Evolutionary conservation across 2,329 filamentous ascomycete genomes (phyloP), one percentile per base, ranked within the genome.

Genomic region (Xylaria sp.): DNA sequence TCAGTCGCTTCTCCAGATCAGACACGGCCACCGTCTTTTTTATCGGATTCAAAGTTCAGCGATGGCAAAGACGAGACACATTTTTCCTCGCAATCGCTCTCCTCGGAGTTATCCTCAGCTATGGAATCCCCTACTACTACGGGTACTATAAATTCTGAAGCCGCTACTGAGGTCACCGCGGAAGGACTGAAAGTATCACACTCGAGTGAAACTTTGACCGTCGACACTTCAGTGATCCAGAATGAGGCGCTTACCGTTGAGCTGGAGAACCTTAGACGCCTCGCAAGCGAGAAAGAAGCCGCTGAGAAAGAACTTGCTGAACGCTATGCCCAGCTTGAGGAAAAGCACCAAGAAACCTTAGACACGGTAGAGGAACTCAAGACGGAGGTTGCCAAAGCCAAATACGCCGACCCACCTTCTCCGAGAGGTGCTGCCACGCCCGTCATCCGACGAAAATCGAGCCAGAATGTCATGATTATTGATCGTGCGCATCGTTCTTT

Each of bases 401-500:
- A 90, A 73, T 85, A 82, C 58, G 83, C 83, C 38, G 85, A 89
- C 68, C 81, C 84, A 36, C 83, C 86, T 0, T 90, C 91, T n/a
- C 86, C 88, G 5, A 87, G 89, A 38, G 86, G 88, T 10, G 86
- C 88, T 13, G 85, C 84, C n/a, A 88, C 88, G 0, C 90, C 91
- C n/a, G 89, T 97, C 73, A 94, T 97, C 75, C 92, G 94, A 71
- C 90, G 95, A 75, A 97, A 97, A 82, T 97, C 94, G 3, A 97
- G 93, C 78, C 94, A 97, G 79, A 96, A 92, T 69, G 85, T 97
- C 49, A 89, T 96, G 81, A 89, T 90, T 33, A 92, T 94, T 71
- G 96, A 99, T 80, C 92, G 95, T 65, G 94, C 95, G 7, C 94
- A 97, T 75, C 90, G 96, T 67, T 97, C 94, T 2, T 93, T 98